These are phyloP conservation scores for Fraxinus americana DNA, from an alignment of 257 asterid genomes.

Conservation along the genomic window DNA sequence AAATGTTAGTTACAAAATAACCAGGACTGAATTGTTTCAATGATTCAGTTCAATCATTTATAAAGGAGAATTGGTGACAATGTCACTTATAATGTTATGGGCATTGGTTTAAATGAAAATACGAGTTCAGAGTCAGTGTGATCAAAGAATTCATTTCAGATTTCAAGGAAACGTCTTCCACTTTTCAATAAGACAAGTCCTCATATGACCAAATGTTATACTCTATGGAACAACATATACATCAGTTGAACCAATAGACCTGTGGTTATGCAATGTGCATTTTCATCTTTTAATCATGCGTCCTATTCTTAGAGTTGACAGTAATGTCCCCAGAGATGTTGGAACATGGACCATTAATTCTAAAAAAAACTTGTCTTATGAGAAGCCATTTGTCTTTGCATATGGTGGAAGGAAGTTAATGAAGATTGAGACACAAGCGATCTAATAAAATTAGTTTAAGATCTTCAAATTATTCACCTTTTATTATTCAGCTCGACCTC, in stretches of 20 bases:
- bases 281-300: too few species aligned
- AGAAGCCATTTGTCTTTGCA: not conserved
- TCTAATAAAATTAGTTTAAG: not conserved
- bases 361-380: not conserved
- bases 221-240: not conserved
- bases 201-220: not conserved
- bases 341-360: not conserved
- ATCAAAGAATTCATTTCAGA: not conserved
- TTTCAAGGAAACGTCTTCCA: not conserved
- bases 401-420: slow-evolving; percentile 1
- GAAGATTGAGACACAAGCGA: not conserved
- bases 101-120: not conserved
- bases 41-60: not conserved
- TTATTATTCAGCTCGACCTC: not conserved
- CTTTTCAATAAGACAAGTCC: not conserved
- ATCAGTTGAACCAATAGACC: not conserved
- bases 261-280: too few species aligned
- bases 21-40: not conserved
- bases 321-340: not conserved
- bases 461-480: not conserved
- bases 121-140: too few species aligned
- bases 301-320: too few species aligned
- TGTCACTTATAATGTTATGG: not conserved
- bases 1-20: too few species aligned
- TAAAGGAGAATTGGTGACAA: not conserved